Evolutionary conservation across 352 stramenopile species (phyloP).

Genomic region (Phytophthora constricta): DNA sequence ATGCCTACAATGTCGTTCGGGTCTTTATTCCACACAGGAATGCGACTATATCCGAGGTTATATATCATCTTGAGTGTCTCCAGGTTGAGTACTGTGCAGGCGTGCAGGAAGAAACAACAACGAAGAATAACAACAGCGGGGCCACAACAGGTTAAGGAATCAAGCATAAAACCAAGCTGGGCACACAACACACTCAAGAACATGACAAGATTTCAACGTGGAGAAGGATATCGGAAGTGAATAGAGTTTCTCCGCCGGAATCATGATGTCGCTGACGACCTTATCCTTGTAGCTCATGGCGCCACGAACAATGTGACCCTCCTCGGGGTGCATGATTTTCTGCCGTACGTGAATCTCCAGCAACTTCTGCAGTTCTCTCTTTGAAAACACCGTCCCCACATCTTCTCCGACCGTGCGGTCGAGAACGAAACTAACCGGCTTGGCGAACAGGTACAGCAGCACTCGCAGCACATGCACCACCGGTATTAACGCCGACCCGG

Average conservation of each 20-base stretch:
- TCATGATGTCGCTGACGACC: constrained; percentile 92
- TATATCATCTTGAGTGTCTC: constrained; percentile 83
- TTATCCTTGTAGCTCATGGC: constrained; percentile 83
- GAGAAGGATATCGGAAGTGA: constrained; percentile 75
- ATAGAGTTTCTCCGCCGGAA: constrained; percentile 83
- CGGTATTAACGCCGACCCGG: constrained; percentile 76
- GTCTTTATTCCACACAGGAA: constrained; percentile 96
- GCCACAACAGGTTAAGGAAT: constrained; percentile 7
- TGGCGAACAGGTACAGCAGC: constrained; percentile 90
- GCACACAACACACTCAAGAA: constrained; percentile 36
- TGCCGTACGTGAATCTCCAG: constrained; percentile 97
- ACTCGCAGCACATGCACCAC: constrained; percentile 95
- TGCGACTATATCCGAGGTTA: constrained; percentile 93
- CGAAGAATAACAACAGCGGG: constrained; percentile 6
- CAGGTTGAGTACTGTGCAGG: constrained; percentile 54
- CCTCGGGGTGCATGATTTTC: constrained; percentile 90
- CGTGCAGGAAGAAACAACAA: constrained; percentile 33
- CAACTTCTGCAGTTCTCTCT: constrained; percentile 94
- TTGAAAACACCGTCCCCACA: constrained; percentile 95
- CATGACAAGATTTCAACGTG: constrained; percentile 26
- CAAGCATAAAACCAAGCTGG: constrained; percentile 7
- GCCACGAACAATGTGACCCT: constrained; percentile 96
- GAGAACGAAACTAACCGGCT: constrained; percentile 91
- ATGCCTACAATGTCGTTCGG: constrained; percentile 97
- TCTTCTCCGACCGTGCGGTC: constrained; percentile 94